Conservation (phyloP, 176 grass and related monocot genomes). For the Oryza officinalis region DNA sequence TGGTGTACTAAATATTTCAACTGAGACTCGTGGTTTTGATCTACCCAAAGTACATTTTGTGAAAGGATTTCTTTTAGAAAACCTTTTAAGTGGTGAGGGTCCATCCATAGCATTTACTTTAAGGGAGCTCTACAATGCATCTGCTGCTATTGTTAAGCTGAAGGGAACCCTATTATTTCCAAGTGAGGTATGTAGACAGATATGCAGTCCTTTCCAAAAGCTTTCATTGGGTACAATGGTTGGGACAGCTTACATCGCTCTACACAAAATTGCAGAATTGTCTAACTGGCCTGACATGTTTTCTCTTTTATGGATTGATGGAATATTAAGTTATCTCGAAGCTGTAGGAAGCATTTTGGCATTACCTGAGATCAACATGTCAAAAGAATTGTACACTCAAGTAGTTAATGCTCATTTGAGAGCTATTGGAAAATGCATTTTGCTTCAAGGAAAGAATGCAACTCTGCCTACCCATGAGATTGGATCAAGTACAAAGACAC, state of each 20-base stretch:
- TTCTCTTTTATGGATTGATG: conserved; percentile 80
- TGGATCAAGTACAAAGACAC: conserved; percentile 74
- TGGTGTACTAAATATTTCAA: conserved; percentile 24
- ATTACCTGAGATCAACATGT: conserved; percentile 57
- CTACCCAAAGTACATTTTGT: conserved; percentile 45
- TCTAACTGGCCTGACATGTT: conserved; percentile 52
- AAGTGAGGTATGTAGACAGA: conserved; percentile 32
- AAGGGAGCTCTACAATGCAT: conserved; percentile 72
- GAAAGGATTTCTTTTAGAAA: conserved; percentile 54
- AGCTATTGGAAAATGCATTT: conserved; percentile 87
- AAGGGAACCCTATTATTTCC: conserved; percentile 50
- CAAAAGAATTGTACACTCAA: conserved; percentile 65
- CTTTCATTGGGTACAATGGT: conserved; percentile 48
- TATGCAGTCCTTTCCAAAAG: conserved; percentile 36
- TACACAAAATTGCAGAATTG: conserved; percentile 76
- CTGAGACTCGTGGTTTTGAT: conserved; percentile 42
- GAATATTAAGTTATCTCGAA: conserved; percentile 80
- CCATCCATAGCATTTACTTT: conserved; percentile 56
- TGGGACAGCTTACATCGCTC: conserved; percentile 59
- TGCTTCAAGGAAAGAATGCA: conserved; percentile 79
- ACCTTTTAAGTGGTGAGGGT: conserved; percentile 60
- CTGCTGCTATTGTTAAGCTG: conserved; percentile 77
- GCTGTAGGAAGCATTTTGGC: conserved; percentile 58
- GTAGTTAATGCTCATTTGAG: conserved; percentile 68
- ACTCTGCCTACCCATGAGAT: conserved; percentile 81